phyloP scores from a whole-genome alignment of 2,329 filamentous ascomycete genomes.

The Neurospora sp. region DNA sequence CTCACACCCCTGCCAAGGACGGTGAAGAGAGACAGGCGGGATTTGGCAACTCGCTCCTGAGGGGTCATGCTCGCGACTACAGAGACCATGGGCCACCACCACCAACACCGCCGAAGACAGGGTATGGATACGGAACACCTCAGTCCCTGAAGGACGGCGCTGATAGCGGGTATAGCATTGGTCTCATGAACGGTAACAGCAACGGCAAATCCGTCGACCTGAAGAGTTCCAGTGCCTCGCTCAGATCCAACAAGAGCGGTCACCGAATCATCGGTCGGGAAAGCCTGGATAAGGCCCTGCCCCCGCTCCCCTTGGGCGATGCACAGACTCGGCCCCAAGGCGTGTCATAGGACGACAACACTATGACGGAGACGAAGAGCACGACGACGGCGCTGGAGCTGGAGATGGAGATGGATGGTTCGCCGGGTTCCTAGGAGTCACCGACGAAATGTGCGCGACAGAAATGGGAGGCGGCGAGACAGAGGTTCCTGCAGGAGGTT shows the following conservation, averaged over 20 bases:
- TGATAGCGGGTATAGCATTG: constrained; percentile 36
- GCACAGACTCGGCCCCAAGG: constrained; percentile 8
- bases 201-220: constrained; percentile 18
- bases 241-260: constrained; percentile 24
- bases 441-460: background rate
- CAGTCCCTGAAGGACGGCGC: constrained; percentile 32
- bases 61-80: constrained; percentile 10
- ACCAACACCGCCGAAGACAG: constrained; percentile 38
- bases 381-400: background rate
- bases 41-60: constrained; percentile 25
- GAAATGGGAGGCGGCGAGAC: constrained; percentile 16
- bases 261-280: constrained; percentile 36
- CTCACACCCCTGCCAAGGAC: constrained; percentile 33
- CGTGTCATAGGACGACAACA: constrained; percentile 12
- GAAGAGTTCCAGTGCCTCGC: constrained; percentile 21
- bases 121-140: constrained; percentile 21
- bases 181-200: constrained; percentile 16
- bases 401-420: constrained; percentile 7
- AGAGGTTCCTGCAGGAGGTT: constrained; percentile 8
- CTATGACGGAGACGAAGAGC: background rate
- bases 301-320: constrained; percentile 37
- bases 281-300: constrained; percentile 51
- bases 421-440: background rate
- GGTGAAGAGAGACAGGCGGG: constrained; percentile 20
- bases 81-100: constrained; percentile 19